Conservation (phyloP, 176 grass and related monocot genomes). For the Ensete ventricosum region DNA sequence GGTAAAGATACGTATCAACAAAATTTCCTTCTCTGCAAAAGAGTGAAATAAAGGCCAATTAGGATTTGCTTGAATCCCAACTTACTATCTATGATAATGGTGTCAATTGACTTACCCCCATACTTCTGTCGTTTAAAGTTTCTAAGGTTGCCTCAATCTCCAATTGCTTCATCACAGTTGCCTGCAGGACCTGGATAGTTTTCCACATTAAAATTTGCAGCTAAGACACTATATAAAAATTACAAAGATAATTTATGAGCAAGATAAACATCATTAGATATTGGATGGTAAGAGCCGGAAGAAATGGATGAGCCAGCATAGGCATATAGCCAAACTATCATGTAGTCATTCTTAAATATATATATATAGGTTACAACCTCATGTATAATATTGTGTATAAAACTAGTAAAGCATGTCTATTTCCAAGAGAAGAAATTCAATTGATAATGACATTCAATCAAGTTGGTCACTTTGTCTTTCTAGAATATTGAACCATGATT, state of each 20-base stretch:
- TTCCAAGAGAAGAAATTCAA: too few species aligned
- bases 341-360: too few species aligned
- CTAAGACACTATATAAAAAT: background rate
- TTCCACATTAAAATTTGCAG: too few species aligned
- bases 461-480: too few species aligned
- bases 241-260: background rate
- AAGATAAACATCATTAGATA: background rate
- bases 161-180: constrained; percentile 11
- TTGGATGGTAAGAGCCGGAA: too few species aligned
- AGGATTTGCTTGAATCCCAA: background rate
- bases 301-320: too few species aligned
- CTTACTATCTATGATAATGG: background rate
- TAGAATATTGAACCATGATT: too few species aligned
- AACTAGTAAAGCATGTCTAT: too few species aligned
- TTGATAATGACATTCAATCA: too few species aligned
- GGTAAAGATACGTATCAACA: background rate
- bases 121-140: background rate
- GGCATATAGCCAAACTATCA: too few species aligned
- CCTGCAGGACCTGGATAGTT: constrained; percentile 1
- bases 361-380: too few species aligned
- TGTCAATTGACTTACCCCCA: background rate
- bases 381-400: too few species aligned
- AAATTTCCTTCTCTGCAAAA: constrained; percentile 3
- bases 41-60: background rate
- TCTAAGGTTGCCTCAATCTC: constrained; percentile 15